Percentiles rank a stretch among this genome's conserved stretches.
Evolutionary conservation across 2,329 filamentous ascomycete species (phyloP).

Genomic region (Sporothrix protearum): DNA sequence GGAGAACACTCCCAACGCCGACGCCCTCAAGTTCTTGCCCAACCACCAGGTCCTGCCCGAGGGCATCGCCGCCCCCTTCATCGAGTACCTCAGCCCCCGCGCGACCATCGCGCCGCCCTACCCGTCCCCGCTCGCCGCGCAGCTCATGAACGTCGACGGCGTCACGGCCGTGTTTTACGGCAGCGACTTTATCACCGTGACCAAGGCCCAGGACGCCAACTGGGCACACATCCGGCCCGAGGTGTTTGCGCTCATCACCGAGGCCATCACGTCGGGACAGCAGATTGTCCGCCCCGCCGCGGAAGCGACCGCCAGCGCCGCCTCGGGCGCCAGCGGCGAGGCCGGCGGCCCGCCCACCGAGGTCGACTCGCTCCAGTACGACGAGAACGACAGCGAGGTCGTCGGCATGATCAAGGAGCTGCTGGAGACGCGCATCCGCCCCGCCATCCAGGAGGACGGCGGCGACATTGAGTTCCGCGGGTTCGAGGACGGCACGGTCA

Average conservation of each 20-base stretch:
- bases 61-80: conserved; percentile 67
- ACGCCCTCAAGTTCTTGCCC: conserved; percentile 93
- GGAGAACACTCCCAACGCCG: conserved; percentile 87
- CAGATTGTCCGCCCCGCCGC: conserved; percentile 66
- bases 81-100: conserved; percentile 88
- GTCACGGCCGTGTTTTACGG: conserved; percentile 96
- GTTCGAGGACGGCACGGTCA: conserved; percentile 81
- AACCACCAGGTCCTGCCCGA: conserved; percentile 82
- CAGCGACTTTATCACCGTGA: conserved; percentile 93
- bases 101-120: conserved; percentile 84
- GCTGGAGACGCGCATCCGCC: conserved; percentile 88
- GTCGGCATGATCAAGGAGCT: conserved; percentile 99
- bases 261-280: conserved; percentile 81
- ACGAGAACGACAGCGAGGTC: conserved; percentile 89
- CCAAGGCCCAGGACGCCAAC: conserved; percentile 79
- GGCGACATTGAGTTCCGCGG: conserved; percentile 95
- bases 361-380: conserved; percentile 71
- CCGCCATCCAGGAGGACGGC: conserved; percentile 94
- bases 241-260: conserved; percentile 91
- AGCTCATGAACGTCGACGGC: conserved; percentile 89
- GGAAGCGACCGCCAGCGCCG: conserved; percentile 37
- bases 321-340: background rate
- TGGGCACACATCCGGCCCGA: conserved; percentile 96
- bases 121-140: conserved; percentile 84
- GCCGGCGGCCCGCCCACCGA: conserved; percentile 44